Evolutionary conservation across 192 early-diverging fungal species (phyloP), one percentile per base, ranked within the genome.

Genomic region (Coemansia sp.): DNA sequence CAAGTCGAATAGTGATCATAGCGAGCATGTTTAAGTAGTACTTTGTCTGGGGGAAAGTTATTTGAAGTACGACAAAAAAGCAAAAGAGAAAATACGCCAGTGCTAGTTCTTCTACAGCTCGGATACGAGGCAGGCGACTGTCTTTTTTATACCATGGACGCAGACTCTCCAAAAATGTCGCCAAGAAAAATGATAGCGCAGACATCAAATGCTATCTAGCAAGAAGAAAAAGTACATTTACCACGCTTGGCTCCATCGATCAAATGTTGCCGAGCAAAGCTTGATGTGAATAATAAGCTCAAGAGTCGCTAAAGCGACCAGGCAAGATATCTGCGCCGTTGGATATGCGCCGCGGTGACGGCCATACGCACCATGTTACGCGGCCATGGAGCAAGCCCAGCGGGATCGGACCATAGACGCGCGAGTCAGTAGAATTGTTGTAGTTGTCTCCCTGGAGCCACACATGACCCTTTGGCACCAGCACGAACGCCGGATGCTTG

Each of bases 391-490:
- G 62, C 42, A 96, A 69, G 9, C 90, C 91, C 84, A 91, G 82
- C 3, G 95, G 90, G 14, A 98, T 88, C 2, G 96, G 93, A 1
- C 96, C 96, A 76, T 96, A 94, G 4, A 69, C 74, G 19, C 95
- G 80, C n/a, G 95, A 96, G 66, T 98, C 96, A 0, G 90, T 93
- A n/a, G 94, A 96, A 67, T 94, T 92, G 61, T 80, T 89, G 43
- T 91, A 85, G 74, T 98, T 98, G 70, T 98, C 96, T 9, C 96
- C 96, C 66, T 90, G 91, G 6, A 96, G 72, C 96, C 96, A 98
- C 26, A 96, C 86, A 63, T 95, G 90, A 3, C 96, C 96, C 5
- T 80, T 69, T 10, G 96, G 96, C 3, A 97, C 87, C 90, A 91
- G 85, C 13, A 94, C 78, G 40, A 85, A 90, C 67, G 87, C 84